These are phyloP conservation scores for Colletotrichum karsti DNA, from an alignment of 2,329 filamentous ascomycete genomes.

Conservation along the genomic window DNA sequence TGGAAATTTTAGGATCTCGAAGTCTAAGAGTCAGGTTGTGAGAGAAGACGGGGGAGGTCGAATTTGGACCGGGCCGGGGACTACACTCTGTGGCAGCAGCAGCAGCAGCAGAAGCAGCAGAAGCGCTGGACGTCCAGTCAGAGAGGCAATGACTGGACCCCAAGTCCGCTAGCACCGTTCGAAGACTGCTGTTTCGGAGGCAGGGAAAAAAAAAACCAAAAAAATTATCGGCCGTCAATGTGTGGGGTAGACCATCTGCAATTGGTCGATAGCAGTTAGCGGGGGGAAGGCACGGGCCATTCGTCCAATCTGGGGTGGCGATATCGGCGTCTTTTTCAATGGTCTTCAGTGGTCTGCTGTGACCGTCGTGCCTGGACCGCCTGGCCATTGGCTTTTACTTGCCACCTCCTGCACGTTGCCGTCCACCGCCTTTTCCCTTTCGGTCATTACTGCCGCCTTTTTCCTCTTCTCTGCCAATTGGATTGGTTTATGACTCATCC, in stretches of 20 bases:
- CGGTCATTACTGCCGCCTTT: neutral
- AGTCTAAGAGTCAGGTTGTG: neutral
- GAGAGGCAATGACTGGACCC: neutral
- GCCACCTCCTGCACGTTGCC: neutral
- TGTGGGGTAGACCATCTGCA: conserved; percentile 17
- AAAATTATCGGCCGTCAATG: conserved; percentile 25
- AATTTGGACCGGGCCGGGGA: neutral
- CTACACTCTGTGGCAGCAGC: neutral
- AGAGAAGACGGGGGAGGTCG: neutral
- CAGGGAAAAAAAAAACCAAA: conserved; percentile 20
- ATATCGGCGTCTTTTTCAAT: conserved; percentile 19
- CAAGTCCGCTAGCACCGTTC: neutral
- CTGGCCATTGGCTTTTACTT: neutral
- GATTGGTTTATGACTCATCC: conserved; percentile 7
- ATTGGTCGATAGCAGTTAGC: conserved; percentile 6
- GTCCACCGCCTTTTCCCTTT: conserved; percentile 1
- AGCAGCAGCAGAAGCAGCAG: neutral
- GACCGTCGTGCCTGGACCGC: neutral
- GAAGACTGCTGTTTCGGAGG: conserved; percentile 18
- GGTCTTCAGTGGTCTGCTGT: neutral
- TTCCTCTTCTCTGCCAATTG: neutral
- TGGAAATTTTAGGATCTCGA: conserved; percentile 14
- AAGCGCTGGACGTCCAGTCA: neutral
- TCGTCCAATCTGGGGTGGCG: conserved; percentile 25
- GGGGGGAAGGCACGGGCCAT: conserved; percentile 8